Evolutionary conservation across 1,284 basidiomycete species (phyloP).

Genomic region (Trichosporon sp.): DNA sequence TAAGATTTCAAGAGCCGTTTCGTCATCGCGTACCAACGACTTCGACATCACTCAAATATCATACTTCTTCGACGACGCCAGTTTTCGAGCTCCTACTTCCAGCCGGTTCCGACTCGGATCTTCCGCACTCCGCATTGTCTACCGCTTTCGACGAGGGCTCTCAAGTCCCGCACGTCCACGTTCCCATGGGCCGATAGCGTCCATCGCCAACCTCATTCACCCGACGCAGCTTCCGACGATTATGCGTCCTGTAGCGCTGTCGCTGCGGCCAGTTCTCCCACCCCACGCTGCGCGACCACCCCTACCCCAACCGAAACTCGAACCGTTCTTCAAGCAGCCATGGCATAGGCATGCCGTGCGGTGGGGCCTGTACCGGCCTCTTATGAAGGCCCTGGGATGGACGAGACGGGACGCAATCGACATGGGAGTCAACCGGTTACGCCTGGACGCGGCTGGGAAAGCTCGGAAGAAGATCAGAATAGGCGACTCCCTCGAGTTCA

Average conservation of each 20-base stretch:
- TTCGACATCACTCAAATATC: not conserved
- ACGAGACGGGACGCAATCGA: conserved; percentile 16
- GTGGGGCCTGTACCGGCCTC: conserved; percentile 66
- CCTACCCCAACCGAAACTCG: not conserved
- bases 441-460: not conserved
- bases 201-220: not conserved
- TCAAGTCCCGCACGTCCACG: no score
- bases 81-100: no score
- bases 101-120: no score
- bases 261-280: not conserved
- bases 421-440: not conserved
- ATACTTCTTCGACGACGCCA: not conserved
- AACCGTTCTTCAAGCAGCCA: conserved; percentile 64
- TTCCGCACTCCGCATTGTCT: no score
- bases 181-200: not conserved
- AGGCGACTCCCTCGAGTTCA: not conserved
- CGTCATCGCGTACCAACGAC: not conserved
- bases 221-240: not conserved
- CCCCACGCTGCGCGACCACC: not conserved
- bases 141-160: no score
- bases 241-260: not conserved
- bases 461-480: not conserved
- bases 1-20: not conserved
- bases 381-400: conserved; percentile 53
- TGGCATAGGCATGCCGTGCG: conserved; percentile 71